These are phyloP conservation scores for Puccinia triticina DNA, from an alignment of 1,284 basidiomycete genomes.

Conservation along the genomic window DNA sequence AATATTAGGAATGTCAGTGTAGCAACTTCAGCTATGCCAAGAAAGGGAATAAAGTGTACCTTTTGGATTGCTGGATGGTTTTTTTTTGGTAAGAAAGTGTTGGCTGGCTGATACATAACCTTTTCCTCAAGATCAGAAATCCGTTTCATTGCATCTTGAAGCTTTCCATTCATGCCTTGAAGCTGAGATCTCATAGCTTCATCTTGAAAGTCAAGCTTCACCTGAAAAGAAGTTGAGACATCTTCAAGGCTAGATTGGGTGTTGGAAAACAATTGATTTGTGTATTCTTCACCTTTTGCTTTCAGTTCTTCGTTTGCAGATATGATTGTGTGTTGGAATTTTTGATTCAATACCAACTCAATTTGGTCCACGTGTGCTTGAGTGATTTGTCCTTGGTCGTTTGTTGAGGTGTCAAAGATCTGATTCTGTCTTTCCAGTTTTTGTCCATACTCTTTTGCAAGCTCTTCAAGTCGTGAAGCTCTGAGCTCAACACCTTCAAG, in stretches of 20 bases:
- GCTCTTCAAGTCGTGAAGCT: neutral
- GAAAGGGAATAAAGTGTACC: neutral
- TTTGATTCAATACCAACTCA: neutral
- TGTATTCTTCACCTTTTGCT: neutral
- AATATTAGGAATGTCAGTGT: too few species aligned
- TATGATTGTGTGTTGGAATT: neutral
- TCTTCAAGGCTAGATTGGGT: neutral
- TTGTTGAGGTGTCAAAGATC: too few species aligned
- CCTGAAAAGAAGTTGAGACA: too few species aligned
- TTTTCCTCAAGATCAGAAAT: constrained; percentile 9
- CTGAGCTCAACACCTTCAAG: neutral
- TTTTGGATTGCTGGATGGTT: neutral
- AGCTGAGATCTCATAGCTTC: neutral
- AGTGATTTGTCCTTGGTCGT: neutral
- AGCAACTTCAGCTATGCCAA: neutral
- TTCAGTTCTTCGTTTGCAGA: neutral
- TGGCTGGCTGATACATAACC: neutral
- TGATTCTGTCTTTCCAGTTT: neutral
- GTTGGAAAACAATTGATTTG: neutral
- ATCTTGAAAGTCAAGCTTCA: neutral
- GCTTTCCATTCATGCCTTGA: neutral
- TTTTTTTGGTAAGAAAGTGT: neutral
- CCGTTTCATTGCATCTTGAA: neutral
- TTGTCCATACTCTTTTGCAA: neutral
- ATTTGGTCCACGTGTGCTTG: neutral